phyloP scores from a whole-genome alignment of 2,329 filamentous ascomycete genomes.

The Alternaria triticimaculans region DNA sequence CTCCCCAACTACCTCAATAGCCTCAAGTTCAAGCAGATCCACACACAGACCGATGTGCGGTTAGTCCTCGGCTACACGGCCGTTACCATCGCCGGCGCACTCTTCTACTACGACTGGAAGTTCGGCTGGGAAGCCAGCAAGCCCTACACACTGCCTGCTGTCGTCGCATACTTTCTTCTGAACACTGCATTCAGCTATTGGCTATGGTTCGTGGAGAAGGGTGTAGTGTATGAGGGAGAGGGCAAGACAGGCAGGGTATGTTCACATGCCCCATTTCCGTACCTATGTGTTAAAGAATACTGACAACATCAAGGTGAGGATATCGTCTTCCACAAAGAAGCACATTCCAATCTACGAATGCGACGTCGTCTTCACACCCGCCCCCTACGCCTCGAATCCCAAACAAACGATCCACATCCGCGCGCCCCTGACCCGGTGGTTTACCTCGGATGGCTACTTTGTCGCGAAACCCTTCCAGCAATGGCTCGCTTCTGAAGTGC shows the following conservation, averaged over 20 bases:
- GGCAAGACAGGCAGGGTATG: conserved; percentile 70
- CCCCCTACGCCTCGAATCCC: conserved; percentile 37
- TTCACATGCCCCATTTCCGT: background rate
- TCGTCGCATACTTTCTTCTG: conserved; percentile 77
- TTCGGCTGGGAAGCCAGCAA: conserved; percentile 89
- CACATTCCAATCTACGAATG: conserved; percentile 82
- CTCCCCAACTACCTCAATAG: conserved; percentile 92
- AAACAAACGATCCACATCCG: conserved; percentile 61
- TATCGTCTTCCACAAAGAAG: conserved; percentile 77
- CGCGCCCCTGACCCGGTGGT: conserved; percentile 76
- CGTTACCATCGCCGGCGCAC: conserved; percentile 78
- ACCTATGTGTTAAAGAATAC: background rate
- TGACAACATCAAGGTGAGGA: conserved; percentile 65
- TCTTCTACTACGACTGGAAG: conserved; percentile 91
- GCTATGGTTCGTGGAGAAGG: conserved; percentile 83
- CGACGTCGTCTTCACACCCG: conserved; percentile 63
- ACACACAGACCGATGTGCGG: conserved; percentile 81
- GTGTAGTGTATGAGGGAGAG: conserved; percentile 80
- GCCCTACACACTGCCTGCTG: conserved; percentile 78
- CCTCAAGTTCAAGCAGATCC: conserved; percentile 82
- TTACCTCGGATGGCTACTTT: conserved; percentile 74
- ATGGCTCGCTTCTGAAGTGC: conserved; percentile 73
- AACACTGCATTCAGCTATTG: conserved; percentile 82
- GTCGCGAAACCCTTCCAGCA: conserved; percentile 78
- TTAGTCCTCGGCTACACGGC: conserved; percentile 83